A percentile compares a stretch with the other conserved stretches of the same genome.
Conservation (phyloP, 1,284 basidiomycete genomes). For the Chalciporus sp. region DNA sequence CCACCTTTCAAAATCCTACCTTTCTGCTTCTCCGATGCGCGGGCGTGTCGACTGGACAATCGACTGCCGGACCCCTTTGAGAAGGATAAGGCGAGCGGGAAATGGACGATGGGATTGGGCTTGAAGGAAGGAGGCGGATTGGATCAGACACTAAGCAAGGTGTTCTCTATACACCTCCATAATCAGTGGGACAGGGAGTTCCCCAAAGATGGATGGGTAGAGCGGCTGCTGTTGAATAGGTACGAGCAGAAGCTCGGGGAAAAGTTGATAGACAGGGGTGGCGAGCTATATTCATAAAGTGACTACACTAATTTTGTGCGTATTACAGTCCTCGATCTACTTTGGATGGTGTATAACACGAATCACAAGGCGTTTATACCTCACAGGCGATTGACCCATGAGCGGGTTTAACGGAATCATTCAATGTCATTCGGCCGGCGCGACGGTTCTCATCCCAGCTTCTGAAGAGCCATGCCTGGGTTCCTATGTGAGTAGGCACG, state of each 20-base stretch:
- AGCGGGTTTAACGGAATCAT: too few species aligned
- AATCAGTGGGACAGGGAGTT: constrained; percentile 92
- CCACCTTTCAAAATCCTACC: constrained; percentile 89
- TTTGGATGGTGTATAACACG: too few species aligned
- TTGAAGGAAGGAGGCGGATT: constrained; percentile 67
- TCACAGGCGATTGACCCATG: too few species aligned
- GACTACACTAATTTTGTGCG: not conserved
- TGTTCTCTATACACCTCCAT: constrained; percentile 89
- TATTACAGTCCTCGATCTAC: too few species aligned
- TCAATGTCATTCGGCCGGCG: too few species aligned
- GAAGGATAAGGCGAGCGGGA: constrained; percentile 38
- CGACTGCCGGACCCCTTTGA: constrained; percentile 90
- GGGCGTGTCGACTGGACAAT: constrained; percentile 86
- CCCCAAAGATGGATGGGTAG: constrained; percentile 80
- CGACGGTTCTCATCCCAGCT: too few species aligned
- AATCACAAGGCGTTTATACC: too few species aligned
- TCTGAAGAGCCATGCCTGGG: too few species aligned
- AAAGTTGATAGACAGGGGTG: not conserved
- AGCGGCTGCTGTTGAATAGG: constrained; percentile 65
- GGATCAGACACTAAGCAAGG: constrained; percentile 63
- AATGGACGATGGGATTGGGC: constrained; percentile 60
- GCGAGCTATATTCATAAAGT: not conserved
- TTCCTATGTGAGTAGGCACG: too few species aligned
- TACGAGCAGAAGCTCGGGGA: constrained; percentile 52
- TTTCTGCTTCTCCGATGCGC: constrained; percentile 90